A percentile compares a stretch with the other conserved stretches of the same genome.
Evolutionary conservation across 2,329 filamentous ascomycete species (phyloP).

Genomic region (Colletotrichum tropicale): DNA sequence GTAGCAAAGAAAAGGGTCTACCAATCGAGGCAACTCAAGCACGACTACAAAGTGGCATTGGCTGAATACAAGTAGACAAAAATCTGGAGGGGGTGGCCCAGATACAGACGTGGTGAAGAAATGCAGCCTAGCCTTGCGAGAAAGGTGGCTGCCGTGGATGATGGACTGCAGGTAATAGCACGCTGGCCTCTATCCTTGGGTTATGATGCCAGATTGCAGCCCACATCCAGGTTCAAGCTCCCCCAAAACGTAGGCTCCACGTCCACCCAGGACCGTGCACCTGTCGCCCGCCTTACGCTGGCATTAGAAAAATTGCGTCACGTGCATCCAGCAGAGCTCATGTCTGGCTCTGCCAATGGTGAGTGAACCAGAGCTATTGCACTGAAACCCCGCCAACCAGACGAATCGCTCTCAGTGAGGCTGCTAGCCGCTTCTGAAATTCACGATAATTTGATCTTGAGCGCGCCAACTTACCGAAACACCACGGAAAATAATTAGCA

Average conservation of each 20-base stretch:
- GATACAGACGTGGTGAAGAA: slow-evolving; percentile 12
- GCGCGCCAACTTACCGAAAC: neutral
- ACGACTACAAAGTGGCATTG: slow-evolving; percentile 15
- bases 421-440: neutral
- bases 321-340: slow-evolving; percentile 1
- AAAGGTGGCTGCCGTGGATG: slow-evolving; percentile 11
- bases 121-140: slow-evolving; percentile 8
- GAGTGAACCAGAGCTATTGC: neutral
- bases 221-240: slow-evolving; percentile 19
- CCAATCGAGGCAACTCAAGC: neutral
- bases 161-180: neutral
- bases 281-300: neutral
- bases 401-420: slow-evolving; percentile 3
- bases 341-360: slow-evolving; percentile 1
- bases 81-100: neutral
- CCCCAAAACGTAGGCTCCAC: neutral
- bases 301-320: slow-evolving; percentile 1
- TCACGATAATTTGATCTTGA: neutral
- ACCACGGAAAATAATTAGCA: slow-evolving; percentile 15
- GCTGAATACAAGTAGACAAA: neutral
- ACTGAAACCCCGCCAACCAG: slow-evolving; percentile 8
- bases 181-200: slow-evolving; percentile 12
- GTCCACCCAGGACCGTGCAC: slow-evolving; percentile 11
- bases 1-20: neutral
- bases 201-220: slow-evolving; percentile 26